Percentiles rank a stretch among this genome's conserved stretches.
These are phyloP conservation scores for Penicillium sp. DNA, from an alignment of 2,329 filamentous ascomycete species.

Conservation along the genomic window DNA sequence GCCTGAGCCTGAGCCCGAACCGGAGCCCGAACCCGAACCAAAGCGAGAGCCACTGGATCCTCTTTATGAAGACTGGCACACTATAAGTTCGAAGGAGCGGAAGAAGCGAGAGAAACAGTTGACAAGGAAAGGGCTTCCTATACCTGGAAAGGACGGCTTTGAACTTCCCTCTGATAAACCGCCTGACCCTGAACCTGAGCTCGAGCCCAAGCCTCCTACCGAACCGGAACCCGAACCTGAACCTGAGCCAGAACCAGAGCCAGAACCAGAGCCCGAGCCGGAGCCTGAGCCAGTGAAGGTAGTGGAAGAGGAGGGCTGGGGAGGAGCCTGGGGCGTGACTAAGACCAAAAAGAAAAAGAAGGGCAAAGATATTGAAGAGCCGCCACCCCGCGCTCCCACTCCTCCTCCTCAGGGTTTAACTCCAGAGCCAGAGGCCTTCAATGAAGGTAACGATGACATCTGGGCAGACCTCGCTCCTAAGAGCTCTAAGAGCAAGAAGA, in stretches of 20 bases:
- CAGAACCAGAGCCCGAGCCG: conserved; percentile 21
- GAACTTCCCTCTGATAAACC: conserved; percentile 23
- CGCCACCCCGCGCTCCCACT: conserved; percentile 51
- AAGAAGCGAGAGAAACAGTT: conserved; percentile 44
- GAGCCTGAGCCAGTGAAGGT: conserved; percentile 7
- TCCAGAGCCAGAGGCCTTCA: conserved; percentile 37
- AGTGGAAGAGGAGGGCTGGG: conserved; percentile 31
- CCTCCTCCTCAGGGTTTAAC: conserved; percentile 48
- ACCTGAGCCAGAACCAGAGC: conserved; percentile 23
- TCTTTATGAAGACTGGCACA: conserved; percentile 36
- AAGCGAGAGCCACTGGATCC: conserved; percentile 32
- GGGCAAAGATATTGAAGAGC: conserved; percentile 43
- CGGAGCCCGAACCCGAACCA: conserved; percentile 21
- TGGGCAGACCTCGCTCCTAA: conserved; percentile 43
- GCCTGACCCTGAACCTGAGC: conserved; percentile 23
- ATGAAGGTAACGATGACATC: conserved; percentile 36
- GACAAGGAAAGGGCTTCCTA: conserved; percentile 29
- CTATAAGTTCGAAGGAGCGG: conserved; percentile 43
- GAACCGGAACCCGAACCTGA: conserved; percentile 23
- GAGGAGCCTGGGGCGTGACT: conserved; percentile 36
- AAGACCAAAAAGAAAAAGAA: conserved; percentile 55
- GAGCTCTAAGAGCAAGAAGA: conserved; percentile 37
- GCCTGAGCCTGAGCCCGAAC: conserved; percentile 33
- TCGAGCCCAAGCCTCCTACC: conserved; percentile 19
- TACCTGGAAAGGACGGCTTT: conserved; percentile 30